Conservation (phyloP, 306 rosid species). For the Cicer bijugum region DNA sequence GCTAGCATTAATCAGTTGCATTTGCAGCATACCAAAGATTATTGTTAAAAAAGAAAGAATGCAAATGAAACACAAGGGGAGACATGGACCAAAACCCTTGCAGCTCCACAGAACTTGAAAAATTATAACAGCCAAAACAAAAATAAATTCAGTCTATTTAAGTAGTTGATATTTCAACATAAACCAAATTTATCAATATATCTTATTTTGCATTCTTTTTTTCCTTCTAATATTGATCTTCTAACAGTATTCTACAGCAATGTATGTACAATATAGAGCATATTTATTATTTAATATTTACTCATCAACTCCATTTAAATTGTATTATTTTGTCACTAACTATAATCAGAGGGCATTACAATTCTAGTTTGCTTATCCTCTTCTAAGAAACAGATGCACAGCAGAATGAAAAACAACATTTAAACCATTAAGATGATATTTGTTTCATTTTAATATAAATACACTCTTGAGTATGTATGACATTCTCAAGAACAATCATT, state of each 20-base stretch:
- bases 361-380: slow-evolving; percentile 1
- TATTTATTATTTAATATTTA: neutral
- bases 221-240: slow-evolving; percentile 16
- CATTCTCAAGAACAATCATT: neutral
- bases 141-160: slow-evolving; percentile 14
- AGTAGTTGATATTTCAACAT: slow-evolving; percentile 7
- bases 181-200: slow-evolving; percentile 20
- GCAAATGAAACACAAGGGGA: neutral
- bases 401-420: slow-evolving; percentile 14
- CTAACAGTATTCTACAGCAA: slow-evolving; percentile 5
- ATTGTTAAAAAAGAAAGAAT: neutral
- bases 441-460: slow-evolving; percentile 1
- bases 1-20: neutral
- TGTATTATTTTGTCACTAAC: neutral
- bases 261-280: slow-evolving; percentile 13
- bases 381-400: neutral
- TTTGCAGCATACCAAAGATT: neutral
- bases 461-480: neutral
- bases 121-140: slow-evolving; percentile 1
- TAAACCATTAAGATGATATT: neutral
- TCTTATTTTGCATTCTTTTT: slow-evolving; percentile 16
- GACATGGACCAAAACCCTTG: neutral
- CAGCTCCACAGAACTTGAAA: slow-evolving; percentile 29
- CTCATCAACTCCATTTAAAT: slow-evolving; percentile 20
- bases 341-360: neutral